phyloP scores from a whole-genome alignment of 148 eudicot species.

The Diospyros kaki region DNA sequence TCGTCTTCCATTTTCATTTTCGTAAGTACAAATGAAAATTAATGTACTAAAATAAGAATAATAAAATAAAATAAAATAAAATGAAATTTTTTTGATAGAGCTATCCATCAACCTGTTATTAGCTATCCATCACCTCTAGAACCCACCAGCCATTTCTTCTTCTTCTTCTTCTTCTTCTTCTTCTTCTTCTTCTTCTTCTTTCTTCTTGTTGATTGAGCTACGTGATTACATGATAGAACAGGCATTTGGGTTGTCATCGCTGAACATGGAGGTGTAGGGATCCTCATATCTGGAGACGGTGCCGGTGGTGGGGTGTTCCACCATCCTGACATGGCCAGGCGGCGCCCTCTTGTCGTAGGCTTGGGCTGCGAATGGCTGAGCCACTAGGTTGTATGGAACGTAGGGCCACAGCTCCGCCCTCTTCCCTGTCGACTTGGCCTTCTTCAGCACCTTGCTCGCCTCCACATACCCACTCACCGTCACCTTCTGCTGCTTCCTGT shows the following conservation, averaged over 20 bases:
- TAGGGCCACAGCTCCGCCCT: conserved; percentile 94
- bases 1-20: too few species aligned
- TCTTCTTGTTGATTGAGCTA: too few species aligned
- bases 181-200: too few species aligned
- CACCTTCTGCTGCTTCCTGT: conserved; percentile 76
- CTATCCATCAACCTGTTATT: too few species aligned
- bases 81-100: too few species aligned
- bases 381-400: conserved; percentile 76
- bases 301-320: conserved; percentile 30
- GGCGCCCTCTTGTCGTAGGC: conserved; percentile 88
- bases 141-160: too few species aligned
- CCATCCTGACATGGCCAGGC: conserved; percentile 71
- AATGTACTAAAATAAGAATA: too few species aligned
- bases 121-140: too few species aligned
- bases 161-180: too few species aligned
- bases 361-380: conserved; percentile 60
- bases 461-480: conserved; percentile 73
- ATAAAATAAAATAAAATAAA: too few species aligned
- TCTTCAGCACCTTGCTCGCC: conserved; percentile 65
- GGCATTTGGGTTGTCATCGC: conserved; percentile 84
- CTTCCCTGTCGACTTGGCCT: conserved; percentile 74
- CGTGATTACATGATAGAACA: conserved; percentile 55
- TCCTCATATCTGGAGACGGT: conserved; percentile 34
- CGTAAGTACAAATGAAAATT: too few species aligned
- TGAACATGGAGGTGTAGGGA: conserved; percentile 61